Evolutionary conservation across 2,329 filamentous ascomycete genomes (phyloP), one percentile per base, ranked within the genome.

Genomic region (Ascochyta clinopodiicola): DNA sequence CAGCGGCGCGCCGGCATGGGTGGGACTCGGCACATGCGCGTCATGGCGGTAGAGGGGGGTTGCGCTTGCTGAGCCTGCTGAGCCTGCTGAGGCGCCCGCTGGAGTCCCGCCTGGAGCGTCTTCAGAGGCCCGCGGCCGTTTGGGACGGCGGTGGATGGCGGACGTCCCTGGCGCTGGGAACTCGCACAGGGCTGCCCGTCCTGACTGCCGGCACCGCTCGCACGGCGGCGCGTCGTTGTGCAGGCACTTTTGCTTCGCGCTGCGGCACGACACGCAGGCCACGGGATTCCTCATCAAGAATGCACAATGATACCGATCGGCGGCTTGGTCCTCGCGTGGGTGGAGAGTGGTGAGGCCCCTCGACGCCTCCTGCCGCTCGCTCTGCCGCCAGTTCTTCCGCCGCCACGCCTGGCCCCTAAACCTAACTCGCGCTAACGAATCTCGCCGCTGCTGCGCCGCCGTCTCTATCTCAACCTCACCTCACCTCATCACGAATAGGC

Each of bases 181-280:
- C 44, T 72, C 57, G 64, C 75, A 77, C 4, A 61, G 60, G 17
- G 69, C 64, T 5, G 67, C 64, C 17, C 73, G 60, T 15, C 72
- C 74, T 10, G 62, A 60, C 21, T 68, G 63, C 57, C 69, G 71
- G 67, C 75, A 77, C 15, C 75, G 68, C 35, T 76, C 72, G 60
- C 75, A 77, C 7, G 75, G 73, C 49, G 74, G 73, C 32, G 62
- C 62, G 61, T 76, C 73, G 48, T 75, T 65, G 63, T 77, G 74
- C 50, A 76, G 70, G 64, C 74, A 76, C 59, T 71, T 70, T 56
- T 76, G 75, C 64, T 77, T 77, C 12, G 74, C 74, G 56, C 67
- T 73, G 36, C 75, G 67, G 46, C 75, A 77, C 36, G 73, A 67
- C 19, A 75, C 65, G 44, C 75, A 77, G 12, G 75, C 75, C 22